These are phyloP conservation scores for Colletotrichum brevisporum DNA, from an alignment of 2,329 filamentous ascomycete genomes.

Conservation along the genomic window DNA sequence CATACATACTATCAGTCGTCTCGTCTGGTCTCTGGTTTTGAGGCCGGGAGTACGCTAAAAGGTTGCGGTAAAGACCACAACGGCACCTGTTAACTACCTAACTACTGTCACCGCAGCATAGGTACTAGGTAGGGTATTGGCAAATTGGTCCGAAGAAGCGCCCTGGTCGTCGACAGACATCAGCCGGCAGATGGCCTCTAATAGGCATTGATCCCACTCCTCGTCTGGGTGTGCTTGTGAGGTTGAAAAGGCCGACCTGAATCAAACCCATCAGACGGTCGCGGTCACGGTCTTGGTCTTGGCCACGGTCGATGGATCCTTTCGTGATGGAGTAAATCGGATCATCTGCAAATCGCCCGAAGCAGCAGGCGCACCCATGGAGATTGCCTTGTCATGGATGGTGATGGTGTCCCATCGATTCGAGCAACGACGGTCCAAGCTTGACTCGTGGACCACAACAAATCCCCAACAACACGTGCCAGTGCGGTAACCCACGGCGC, in stretches of 20 bases:
- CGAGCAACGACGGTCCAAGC: not conserved
- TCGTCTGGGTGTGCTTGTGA: conserved; percentile 12
- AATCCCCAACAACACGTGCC: not conserved
- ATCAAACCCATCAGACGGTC: conserved; percentile 11
- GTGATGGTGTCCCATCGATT: no score
- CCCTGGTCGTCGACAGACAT: not conserved
- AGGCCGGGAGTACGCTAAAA: no score
- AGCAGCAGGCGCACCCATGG: conserved; percentile 10
- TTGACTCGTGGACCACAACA: conserved; percentile 14
- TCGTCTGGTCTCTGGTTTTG: no score
- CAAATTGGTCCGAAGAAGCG: conserved; percentile 6
- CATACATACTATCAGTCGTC: no score
- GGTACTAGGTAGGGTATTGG: no score
- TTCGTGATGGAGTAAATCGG: conserved; percentile 15
- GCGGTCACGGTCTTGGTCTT: conserved; percentile 6
- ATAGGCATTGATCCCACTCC: not conserved
- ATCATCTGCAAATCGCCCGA: conserved; percentile 18
- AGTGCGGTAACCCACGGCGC: conserved; percentile 9
- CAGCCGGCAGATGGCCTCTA: conserved; percentile 11
- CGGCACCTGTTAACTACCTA: no score
- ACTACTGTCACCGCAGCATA: no score
- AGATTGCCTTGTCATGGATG: not conserved
- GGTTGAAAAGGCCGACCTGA: conserved; percentile 17
- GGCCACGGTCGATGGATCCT: not conserved
- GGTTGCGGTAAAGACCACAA: no score